A percentile compares a stretch with the other conserved stretches of the same genome.
These are phyloP conservation scores for Psilocybe cubensis DNA, from an alignment of 768 basidiomycete species.

Conservation along the genomic window DNA sequence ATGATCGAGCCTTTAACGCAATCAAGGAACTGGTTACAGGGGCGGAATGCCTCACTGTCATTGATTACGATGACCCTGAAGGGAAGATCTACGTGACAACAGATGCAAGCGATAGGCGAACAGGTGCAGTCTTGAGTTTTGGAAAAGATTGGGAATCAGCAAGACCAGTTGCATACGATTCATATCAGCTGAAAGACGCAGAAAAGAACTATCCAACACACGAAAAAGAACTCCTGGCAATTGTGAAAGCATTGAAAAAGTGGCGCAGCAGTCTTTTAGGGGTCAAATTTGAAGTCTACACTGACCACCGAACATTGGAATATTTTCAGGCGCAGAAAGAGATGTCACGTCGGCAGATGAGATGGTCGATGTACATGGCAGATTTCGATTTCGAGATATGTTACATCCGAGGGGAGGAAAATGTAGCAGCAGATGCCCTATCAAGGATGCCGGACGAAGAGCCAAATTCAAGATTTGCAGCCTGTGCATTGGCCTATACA, in stretches of 20 bases:
- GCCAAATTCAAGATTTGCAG: too few species aligned
- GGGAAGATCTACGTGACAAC: constrained; percentile 13
- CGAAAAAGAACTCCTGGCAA: constrained; percentile 36
- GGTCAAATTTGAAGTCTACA: constrained; percentile 26
- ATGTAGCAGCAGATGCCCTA: constrained; percentile 41
- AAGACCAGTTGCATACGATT: not conserved
- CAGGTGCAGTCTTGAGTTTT: constrained; percentile 32
- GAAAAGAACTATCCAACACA: constrained; percentile 10
- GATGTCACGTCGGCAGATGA: constrained; percentile 1
- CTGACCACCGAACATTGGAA: constrained; percentile 33
- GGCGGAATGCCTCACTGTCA: constrained; percentile 18
- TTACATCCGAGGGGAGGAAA: constrained; percentile 33
- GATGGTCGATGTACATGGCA: constrained; percentile 28
- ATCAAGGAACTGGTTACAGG: constrained; percentile 35
- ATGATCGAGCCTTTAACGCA: constrained; percentile 25
- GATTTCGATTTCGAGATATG: constrained; percentile 36
- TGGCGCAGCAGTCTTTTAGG: constrained; percentile 32
- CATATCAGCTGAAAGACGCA: not conserved
- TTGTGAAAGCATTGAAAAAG: constrained; percentile 33
- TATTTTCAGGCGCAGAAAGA: constrained; percentile 6
- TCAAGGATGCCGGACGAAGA: constrained; percentile 23
- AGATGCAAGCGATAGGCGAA: constrained; percentile 13
- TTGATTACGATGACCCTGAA: constrained; percentile 11
- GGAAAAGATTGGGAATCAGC: constrained; percentile 25
- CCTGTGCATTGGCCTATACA: too few species aligned